phyloP scores from a whole-genome alignment of 2,329 filamentous ascomycete species.

The Decorospora gaudefroyi region DNA sequence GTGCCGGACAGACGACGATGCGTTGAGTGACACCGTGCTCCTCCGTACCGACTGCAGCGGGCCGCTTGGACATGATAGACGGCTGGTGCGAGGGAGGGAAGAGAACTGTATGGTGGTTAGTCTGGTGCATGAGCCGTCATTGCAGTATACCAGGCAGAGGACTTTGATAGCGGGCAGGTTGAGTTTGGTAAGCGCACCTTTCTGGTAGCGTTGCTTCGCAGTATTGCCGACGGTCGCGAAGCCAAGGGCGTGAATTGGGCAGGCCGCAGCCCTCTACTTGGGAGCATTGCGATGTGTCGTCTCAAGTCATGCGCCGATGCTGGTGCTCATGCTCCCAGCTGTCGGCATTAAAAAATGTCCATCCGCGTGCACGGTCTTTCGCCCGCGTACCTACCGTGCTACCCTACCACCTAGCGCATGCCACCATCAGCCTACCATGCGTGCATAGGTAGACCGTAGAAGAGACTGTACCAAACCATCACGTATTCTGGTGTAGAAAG shows the following conservation, averaged over 20 bases:
- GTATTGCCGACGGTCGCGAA: slow-evolving; percentile 28
- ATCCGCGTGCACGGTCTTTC: slow-evolving; percentile 19
- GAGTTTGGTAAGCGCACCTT: slow-evolving; percentile 36
- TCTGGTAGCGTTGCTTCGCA: slow-evolving; percentile 34
- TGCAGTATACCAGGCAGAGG: no score
- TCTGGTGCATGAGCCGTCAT: no score
- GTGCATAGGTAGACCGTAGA: no score
- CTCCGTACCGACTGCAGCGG: slow-evolving; percentile 33
- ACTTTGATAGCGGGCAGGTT: slow-evolving; percentile 5
- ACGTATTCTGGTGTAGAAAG: not conserved
- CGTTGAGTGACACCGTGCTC: slow-evolving; percentile 31
- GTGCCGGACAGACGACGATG: slow-evolving; percentile 36
- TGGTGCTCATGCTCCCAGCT: slow-evolving; percentile 11
- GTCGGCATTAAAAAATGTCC: slow-evolving; percentile 29
- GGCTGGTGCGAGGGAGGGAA: slow-evolving; percentile 32
- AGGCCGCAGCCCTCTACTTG: slow-evolving; percentile 54
- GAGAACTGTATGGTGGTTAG: no score
- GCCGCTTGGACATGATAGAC: slow-evolving; percentile 32
- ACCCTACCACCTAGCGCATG: no score
- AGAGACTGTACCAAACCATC: not conserved
- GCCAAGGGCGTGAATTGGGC: slow-evolving; percentile 33
- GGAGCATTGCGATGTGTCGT: slow-evolving; percentile 52
- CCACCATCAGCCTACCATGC: no score
- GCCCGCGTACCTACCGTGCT: no score
- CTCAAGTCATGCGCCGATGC: slow-evolving; percentile 25